Evolutionary conservation across 371 early-diverging fungal species (phyloP), one percentile per base, ranked within the genome.

Genomic region (Zopfochytrium polystomum): DNA sequence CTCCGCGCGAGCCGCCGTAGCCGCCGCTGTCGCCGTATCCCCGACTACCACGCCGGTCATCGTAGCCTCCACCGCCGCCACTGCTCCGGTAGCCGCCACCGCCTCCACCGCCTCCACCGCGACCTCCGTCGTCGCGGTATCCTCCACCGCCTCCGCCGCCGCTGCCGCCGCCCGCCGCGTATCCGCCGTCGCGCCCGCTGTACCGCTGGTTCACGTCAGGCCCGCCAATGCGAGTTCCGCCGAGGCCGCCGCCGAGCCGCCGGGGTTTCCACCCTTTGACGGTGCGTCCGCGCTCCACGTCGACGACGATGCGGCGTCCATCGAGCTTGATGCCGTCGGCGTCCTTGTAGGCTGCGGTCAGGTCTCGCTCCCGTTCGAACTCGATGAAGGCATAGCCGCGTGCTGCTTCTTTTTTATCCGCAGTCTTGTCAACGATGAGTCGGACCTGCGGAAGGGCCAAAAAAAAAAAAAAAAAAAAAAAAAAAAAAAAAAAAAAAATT

Each of bases 311-410:
- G 32, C 93, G 87, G 22, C 91, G 86, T 20, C 90, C 93, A 33
- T 88, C 73, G 18, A 97, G 78, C 63, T 90, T 90, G 60, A 89
- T 77, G 5, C 93, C 95, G 70, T 95, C 95, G 3, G 93, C 91
- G 63, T 91, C 90, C 59, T 88, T 84, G 74, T 87, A 91, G 2
- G 96, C 96, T 32, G 85, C 84, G 63, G 89, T 86, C 89, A 95
- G 87, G 65, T 92, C 95, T 33, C 85, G 80, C 75, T 97, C 98
- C 55, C 89, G 80, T 65, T 91, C 93, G 72, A 82, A 97, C 75
- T 97, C 98, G 62, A 97, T 83, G 70, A 97, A 97, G 0, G 95
- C 96, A 67, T 96, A 97, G 42, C 96, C 95, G 60, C 90, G 86
- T 13, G 91, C 83, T 62, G 47, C 84, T 82, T 29, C 64, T 65